These are phyloP conservation scores for Xylaria intraflava DNA, from an alignment of 495 filamentous ascomycete genomes.

Conservation along the genomic window DNA sequence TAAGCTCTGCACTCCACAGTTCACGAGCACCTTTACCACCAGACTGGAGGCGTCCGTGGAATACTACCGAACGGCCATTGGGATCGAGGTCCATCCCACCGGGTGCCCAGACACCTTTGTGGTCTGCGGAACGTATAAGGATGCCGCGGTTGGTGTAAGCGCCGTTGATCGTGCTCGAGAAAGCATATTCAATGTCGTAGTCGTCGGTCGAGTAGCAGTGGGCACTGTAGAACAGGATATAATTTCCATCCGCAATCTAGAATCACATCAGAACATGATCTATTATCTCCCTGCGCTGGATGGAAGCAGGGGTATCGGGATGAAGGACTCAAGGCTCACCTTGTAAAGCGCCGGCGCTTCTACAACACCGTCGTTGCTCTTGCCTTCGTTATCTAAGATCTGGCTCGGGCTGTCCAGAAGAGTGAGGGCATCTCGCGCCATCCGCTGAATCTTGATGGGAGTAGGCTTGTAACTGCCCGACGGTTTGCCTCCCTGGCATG, in stretches of 20 bases:
- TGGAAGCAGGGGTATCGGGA: too few species aligned
- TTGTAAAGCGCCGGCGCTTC: slow-evolving; percentile 54
- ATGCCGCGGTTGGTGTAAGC: slow-evolving; percentile 40
- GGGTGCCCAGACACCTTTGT: slow-evolving; percentile 21
- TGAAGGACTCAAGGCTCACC: neutral
- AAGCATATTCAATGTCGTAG: slow-evolving; percentile 54
- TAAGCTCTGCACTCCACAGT: slow-evolving; percentile 23
- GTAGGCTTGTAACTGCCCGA: slow-evolving; percentile 32
- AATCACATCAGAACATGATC: neutral
- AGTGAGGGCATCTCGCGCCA: slow-evolving; percentile 45
- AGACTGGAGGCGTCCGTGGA: slow-evolving; percentile 23
- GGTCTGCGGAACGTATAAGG: slow-evolving; percentile 23
- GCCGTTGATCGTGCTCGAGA: slow-evolving; percentile 37
- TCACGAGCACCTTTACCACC: slow-evolving; percentile 11
- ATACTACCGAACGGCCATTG: slow-evolving; percentile 21
- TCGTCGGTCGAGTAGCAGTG: slow-evolving; percentile 46
- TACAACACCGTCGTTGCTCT: slow-evolving; percentile 49
- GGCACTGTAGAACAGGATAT: slow-evolving; percentile 56
- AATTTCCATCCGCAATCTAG: slow-evolving; percentile 38
- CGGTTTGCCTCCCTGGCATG: slow-evolving; percentile 21
- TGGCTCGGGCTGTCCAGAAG: slow-evolving; percentile 41
- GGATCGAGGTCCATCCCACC: slow-evolving; percentile 27
- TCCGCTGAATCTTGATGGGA: slow-evolving; percentile 51
- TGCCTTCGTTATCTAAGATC: slow-evolving; percentile 47
- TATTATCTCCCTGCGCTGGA: too few species aligned